Conservation (phyloP, 257 asterid species). For the Ehretia macrophylla region DNA sequence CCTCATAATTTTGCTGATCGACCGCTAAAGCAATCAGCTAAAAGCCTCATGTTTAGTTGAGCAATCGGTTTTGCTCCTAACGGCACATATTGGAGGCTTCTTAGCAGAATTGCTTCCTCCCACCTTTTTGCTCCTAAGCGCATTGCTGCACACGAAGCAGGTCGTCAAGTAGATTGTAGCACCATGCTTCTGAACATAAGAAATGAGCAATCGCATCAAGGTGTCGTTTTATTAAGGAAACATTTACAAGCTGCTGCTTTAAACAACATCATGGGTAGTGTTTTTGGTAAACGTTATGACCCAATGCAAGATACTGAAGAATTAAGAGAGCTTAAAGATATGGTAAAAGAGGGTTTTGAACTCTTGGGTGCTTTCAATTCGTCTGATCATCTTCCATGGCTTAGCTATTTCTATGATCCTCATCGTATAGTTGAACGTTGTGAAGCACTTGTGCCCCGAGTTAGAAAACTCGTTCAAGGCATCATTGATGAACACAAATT, state of each 20-base stretch:
- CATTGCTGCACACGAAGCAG: slow-evolving; percentile 36
- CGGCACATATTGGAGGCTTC: no score
- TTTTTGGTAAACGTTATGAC: slow-evolving; percentile 53
- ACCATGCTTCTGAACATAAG: slow-evolving; percentile 19
- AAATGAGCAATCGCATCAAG: slow-evolving; percentile 13
- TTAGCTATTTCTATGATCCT: slow-evolving; percentile 40
- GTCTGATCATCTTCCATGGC: slow-evolving; percentile 61
- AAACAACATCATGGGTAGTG: slow-evolving; percentile 50
- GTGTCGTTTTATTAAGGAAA: slow-evolving; percentile 26
- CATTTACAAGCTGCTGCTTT: slow-evolving; percentile 44
- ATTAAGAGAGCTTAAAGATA: slow-evolving; percentile 27
- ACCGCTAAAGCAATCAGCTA: slow-evolving; percentile 32
- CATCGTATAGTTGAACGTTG: slow-evolving; percentile 35
- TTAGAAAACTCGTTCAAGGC: slow-evolving; percentile 31
- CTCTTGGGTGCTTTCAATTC: slow-evolving; percentile 58
- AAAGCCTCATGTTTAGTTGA: slow-evolving; percentile 29
- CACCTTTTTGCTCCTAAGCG: slow-evolving; percentile 37
- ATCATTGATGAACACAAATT: slow-evolving; percentile 40
- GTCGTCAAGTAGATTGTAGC: slow-evolving; percentile 25
- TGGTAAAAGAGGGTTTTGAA: slow-evolving; percentile 64
- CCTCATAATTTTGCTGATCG: slow-evolving; percentile 34
- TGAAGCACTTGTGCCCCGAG: slow-evolving; percentile 41
- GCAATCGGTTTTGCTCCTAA: slow-evolving; percentile 26
- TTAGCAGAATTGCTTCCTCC: no score
- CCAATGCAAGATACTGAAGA: slow-evolving; percentile 19